Evolutionary conservation across 1,284 basidiomycete species (phyloP).

Genomic region (Sporisorium iseilematis-ciliati): DNA sequence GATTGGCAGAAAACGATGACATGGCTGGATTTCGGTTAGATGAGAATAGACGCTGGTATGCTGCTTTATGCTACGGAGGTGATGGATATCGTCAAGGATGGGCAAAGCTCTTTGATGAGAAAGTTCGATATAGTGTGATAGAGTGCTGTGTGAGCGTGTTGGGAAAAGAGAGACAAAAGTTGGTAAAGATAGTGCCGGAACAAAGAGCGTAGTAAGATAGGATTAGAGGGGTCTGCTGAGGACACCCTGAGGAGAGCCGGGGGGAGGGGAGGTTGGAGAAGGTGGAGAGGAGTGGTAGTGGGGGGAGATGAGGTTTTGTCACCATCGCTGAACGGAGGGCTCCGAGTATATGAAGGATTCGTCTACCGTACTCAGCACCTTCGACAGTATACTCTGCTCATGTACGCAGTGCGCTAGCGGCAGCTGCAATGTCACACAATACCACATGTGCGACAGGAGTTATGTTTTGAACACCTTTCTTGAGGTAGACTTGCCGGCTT

Average conservation of each 20-base stretch:
- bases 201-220: slow-evolving; percentile 15
- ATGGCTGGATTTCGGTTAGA: neutral
- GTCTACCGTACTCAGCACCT: neutral
- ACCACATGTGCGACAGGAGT: neutral
- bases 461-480: slow-evolving; percentile 11
- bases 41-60: neutral
- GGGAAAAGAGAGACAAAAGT: slow-evolving; percentile 10
- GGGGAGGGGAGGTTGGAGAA: neutral
- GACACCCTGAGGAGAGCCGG: neutral
- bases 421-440: neutral
- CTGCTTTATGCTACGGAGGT: neutral
- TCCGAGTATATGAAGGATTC: slow-evolving; percentile 9
- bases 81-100: neutral
- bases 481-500: slow-evolving; percentile 5
- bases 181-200: neutral
- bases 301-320: neutral
- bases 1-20: slow-evolving; percentile 39
- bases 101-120: neutral
- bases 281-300: slow-evolving; percentile 1
- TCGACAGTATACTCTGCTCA: neutral
- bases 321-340: neutral
- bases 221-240: neutral
- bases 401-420: neutral
- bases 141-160: slow-evolving; percentile 2
- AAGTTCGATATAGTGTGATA: neutral